Evolutionary conservation across 495 filamentous ascomycete species (phyloP), one percentile per base, ranked within the genome.

Genomic region (Aspergillus diversus): DNA sequence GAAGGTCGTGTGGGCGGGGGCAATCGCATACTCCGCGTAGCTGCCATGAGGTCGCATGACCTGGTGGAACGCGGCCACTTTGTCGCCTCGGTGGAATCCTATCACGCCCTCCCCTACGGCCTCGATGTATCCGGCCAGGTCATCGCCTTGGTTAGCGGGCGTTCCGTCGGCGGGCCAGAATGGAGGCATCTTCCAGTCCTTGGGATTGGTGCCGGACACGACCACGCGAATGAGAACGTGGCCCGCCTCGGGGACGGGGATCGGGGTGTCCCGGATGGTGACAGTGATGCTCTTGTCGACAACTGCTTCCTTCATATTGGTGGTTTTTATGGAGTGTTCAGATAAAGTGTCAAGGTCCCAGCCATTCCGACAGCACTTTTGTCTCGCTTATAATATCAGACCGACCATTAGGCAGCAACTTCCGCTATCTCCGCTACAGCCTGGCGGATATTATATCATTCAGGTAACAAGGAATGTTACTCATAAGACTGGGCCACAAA

Each of bases 21-120:
- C 83, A 33, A 92, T 65, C 12, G 86, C 86, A 71, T 92, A 93
- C 66, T 92, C 89, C 33, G 89, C 90, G 69, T 81, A 93, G 61
- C 76, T 80, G 15, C 90, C 90, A 27, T 73, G 68, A 2, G 83
- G 79, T 5, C 70, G 77, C 34, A 65, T 51, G 74, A 85, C 82
- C 67, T 88, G 75, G 69, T 92, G 89, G 71, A 91, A 91, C 5
- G 84, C 86, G 12, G 83, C 87, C 7, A 92, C 90, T 34, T 86
- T 79, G 70, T 91, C 89, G 21, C 89, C 89, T 54, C 50, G 39
- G 57, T 83, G 80, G 77, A 88, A 88, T 64, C 87, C 87, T 33
- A 69, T 78, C 12, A 90, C 84, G 39, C 82, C 77, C 7, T 75
- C 63, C 32, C 89, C 88, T 52, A 90, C 84, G 1, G 71, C 64